Conservation (phyloP, 2,329 filamentous ascomycete species). For the Scytalidium sp. region DNA sequence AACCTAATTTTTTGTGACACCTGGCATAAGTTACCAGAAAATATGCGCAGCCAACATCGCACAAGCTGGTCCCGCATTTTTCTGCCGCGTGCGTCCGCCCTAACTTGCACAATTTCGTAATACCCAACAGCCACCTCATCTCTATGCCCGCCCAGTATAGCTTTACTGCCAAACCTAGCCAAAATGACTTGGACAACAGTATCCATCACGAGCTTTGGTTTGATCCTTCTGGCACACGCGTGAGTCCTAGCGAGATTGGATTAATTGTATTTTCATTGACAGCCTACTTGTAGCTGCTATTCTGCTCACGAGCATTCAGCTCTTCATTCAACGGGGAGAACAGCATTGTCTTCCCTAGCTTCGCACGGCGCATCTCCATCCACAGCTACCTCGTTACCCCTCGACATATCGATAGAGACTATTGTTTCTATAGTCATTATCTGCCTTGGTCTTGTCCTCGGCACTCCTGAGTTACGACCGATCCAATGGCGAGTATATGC, state of each 20-base stretch:
- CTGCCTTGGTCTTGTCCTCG: constrained; percentile 77
- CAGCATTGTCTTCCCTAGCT: constrained; percentile 41
- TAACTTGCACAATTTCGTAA: background rate
- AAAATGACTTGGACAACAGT: constrained; percentile 71
- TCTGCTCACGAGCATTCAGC: constrained; percentile 90
- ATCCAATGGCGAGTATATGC: constrained; percentile 83
- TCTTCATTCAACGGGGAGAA: constrained; percentile 58
- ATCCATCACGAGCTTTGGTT: constrained; percentile 68
- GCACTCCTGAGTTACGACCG: constrained; percentile 75
- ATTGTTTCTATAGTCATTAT: constrained; percentile 76
- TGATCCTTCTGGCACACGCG: constrained; percentile 83
- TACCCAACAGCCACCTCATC: background rate
- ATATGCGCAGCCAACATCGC: background rate
- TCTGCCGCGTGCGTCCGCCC: background rate
- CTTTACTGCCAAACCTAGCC: background rate
- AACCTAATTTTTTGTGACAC: no score
- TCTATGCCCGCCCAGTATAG: background rate
- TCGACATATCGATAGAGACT: constrained; percentile 87
- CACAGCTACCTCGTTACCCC: constrained; percentile 55
- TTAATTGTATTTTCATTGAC: background rate
- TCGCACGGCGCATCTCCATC: constrained; percentile 38
- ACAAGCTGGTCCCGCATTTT: background rate
- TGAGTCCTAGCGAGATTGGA: constrained; percentile 45
- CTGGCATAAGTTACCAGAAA: background rate
- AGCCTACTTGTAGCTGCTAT: constrained; percentile 70